Evolutionary conservation across 2,329 filamentous ascomycete genomes (phyloP), one percentile per base, ranked within the genome.

Genomic region (Fusarium stilboides): DNA sequence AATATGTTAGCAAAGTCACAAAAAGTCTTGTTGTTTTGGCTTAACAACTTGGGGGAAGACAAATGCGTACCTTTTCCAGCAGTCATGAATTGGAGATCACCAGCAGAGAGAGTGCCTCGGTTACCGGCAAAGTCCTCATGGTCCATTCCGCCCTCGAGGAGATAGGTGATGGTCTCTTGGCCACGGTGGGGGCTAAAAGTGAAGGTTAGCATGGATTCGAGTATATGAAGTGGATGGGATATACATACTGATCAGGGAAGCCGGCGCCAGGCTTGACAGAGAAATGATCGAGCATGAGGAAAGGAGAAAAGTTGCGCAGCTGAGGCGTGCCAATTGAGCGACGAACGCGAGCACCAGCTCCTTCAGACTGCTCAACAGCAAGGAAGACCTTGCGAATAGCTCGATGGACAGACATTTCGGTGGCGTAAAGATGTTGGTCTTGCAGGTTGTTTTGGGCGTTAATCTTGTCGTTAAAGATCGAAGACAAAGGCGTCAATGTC

Each of bases 81-180:
- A 0, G 95, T 98, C 96, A 98, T 98, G 85, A 98, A 98, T 78
- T 98, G 95, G 47, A 98, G 82, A 77, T 98, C 95, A n/a, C 95
- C 95, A 0, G 92, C 82, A 64, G 91, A 86, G 72, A 98, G 93
- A 5, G 92, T 96, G 60, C 95, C 96, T 50, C 87, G 87, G 82
- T 96, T 91, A 14, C 94, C 94, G 3, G 93, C 91, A 73, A 97
- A 97, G 79, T 97, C 94, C 82, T 97, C 94, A 77, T 97, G 94
- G 81, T 97, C 94, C 62, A 97, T 89, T 5, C 88, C 93, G 69
- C 95, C 95, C 15, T 87, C 82, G n/a, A 98, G 86, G 31, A 98
- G 85, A 78, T 98, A 98, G 1, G 94, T 97, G 77, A 97, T 96
- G 17, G 87, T 88, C 72, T 97, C 93, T 80, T 97, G 94, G 39